Evolutionary conservation across 495 filamentous ascomycete species (phyloP), one percentile per base, ranked within the genome.

Genomic region (Pseudevernia furfuracea): DNA sequence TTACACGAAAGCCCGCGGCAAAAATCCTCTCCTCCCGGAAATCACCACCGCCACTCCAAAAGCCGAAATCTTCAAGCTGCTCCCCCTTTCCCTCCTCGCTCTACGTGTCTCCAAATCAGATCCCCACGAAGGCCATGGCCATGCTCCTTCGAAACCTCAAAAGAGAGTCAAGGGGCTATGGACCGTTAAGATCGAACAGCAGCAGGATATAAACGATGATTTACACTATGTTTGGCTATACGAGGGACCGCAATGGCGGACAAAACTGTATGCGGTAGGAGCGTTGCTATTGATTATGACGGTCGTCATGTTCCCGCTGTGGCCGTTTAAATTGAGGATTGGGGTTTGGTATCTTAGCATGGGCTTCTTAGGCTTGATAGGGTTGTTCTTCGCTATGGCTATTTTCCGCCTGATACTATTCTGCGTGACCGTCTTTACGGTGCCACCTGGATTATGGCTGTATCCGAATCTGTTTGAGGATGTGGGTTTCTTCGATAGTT

Each of bases 391-490:
- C 76, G 89, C 85, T 69, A 97, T 99, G 93, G 87, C 93, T 0
- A 93, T 99, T 68, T 90, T 97, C 83, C 84, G 95, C 61, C 80
- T 97, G 28, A 96, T 97, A 60, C 78, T 99, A n/a, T 99, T 97
- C 78, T 88, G 88, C 69, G 76, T 93, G 72, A 97, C 95, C 15
- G 89, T 96, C 69, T 93, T 97, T 71, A 80, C 84, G 11, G 82
- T 85, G 14, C 81, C 91, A 19, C 94, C 93, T 1, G 95, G 95
- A 67, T 80, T 99, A 37, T 99, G 95, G 95, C 81, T 99, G 55
- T 99, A 91, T 80, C 95, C 95, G 55, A 99, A 99, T 72, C 74
- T 99, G 28, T 99, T 97, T 77, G 95, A 97, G 75, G 95, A 99
- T 73, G 95, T 99, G 53, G 94, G 93, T 11, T 97, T 99, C 76